Percentiles rank a stretch among this genome's conserved stretches.
Evolutionary conservation across 805 yeast genomes (phyloP).

Genomic region (Lipomyces sp.): DNA sequence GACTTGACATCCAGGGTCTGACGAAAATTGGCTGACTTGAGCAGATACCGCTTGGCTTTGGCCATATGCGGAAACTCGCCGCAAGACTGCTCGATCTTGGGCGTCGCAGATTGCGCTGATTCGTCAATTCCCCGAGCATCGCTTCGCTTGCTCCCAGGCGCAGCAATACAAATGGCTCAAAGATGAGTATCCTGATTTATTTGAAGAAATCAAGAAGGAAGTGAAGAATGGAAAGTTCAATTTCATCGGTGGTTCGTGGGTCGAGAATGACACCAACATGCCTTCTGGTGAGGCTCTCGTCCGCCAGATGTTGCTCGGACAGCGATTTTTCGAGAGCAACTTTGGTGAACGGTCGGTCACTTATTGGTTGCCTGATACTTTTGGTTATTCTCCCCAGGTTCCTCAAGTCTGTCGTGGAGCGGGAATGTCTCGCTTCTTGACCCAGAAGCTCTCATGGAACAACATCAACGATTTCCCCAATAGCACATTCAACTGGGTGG

Average conservation of each 20-base stretch:
- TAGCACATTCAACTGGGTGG: constrained; percentile 92
- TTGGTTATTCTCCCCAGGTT: constrained; percentile 93
- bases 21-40: background rate
- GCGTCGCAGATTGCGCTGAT: constrained; percentile 85
- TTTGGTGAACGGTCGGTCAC: constrained; percentile 77
- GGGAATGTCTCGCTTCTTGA: constrained; percentile 80
- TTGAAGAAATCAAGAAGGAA: constrained; percentile 59
- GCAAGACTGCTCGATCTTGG: constrained; percentile 95
- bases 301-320: constrained; percentile 90
- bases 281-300: constrained; percentile 92
- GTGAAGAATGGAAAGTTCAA: constrained; percentile 75
- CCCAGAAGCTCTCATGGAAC: constrained; percentile 96
- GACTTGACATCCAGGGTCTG: background rate
- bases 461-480: constrained; percentile 90
- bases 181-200: constrained; percentile 83
- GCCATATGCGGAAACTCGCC: constrained; percentile 97
- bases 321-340: constrained; percentile 75
- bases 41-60: constrained; percentile 96
- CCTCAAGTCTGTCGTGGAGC: constrained; percentile 92
- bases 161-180: constrained; percentile 94
- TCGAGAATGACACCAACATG: constrained; percentile 92
- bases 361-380: constrained; percentile 97
- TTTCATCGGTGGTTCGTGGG: constrained; percentile 98
- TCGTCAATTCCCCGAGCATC: constrained; percentile 88
- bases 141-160: constrained; percentile 93